Evolutionary conservation across 2,329 filamentous ascomycete genomes (phyloP), one percentile per base, ranked within the genome.

Genomic region (Westerdykella sp.): DNA sequence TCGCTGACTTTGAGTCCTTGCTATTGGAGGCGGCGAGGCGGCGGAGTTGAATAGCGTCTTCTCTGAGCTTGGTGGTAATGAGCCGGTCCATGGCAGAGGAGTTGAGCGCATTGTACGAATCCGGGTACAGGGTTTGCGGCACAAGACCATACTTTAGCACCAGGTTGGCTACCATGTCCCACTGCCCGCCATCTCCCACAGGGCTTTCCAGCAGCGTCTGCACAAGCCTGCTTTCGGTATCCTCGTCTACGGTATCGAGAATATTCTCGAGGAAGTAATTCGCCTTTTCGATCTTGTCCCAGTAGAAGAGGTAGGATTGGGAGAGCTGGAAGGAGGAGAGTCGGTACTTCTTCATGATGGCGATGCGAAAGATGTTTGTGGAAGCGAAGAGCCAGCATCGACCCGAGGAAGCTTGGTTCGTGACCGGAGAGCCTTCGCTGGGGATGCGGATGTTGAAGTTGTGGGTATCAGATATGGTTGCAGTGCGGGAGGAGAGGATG

Each of bases 351-450:
- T 86, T 84, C 84, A 93, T 91, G 37, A 95, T 74, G 1, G 87
- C 84, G n/a, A 95, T 78, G 22, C 89, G 84, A 69, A 95, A 93
- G 43, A 94, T 83, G 56, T 95, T 95, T n/a, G 87, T 93, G 4
- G 85, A 81, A 1, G 89, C 89, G 56, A 95, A 95, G 49, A 95
- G 79, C 89, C 89, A 95, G 73, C 89, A 95, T 50, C 89, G 77
- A 6, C 88, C 89, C 2, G 84, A 89, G 6, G 79, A 79, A 28
- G 83, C 77, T 70, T 95, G 88, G 65, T 94, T 90, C 0, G 89
- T 94, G 49, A 95, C 83, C 0, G 89, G 89, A 0, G 75, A 77
- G 39, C 88, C 89, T 65, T 95, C 88, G 42, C 86, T 76, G 0
- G 87, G 85, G 47, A 95, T 89, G 64, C 81, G 81, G 63, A 89